Conservation (phyloP, 306 rosid species). For the Vigna trinervia region DNA sequence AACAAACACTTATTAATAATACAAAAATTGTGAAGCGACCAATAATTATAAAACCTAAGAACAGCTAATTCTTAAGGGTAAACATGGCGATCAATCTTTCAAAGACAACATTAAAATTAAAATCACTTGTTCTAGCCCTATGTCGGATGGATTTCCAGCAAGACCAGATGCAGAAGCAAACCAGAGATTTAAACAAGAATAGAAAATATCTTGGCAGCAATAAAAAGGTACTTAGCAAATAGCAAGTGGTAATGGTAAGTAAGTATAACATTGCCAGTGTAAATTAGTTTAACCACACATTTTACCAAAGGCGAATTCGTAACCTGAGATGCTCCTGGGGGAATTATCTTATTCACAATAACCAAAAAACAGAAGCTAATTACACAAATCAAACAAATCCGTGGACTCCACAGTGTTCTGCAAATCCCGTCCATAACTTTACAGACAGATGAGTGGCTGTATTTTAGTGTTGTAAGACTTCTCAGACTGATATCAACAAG, state of each 20-base stretch:
- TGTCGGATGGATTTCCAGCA: not conserved
- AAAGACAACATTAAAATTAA: conserved; percentile 15
- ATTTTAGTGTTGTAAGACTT: conserved; percentile 33
- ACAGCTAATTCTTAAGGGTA: conserved; percentile 15
- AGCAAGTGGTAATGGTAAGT: not conserved
- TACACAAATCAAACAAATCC: conserved; percentile 41
- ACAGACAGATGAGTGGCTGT: conserved; percentile 41
- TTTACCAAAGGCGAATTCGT: conserved; percentile 41
- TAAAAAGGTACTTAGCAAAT: not conserved
- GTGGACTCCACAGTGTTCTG: conserved; percentile 32
- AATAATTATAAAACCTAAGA: not conserved
- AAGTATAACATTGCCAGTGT: not conserved
- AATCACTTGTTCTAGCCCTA: conserved; percentile 27
- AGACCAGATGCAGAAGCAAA: conserved; percentile 11
- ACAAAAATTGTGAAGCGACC: conserved; percentile 13
- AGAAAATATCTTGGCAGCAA: conserved; percentile 12
- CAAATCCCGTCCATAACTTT: conserved; percentile 48
- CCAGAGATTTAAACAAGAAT: not conserved
- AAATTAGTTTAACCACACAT: not conserved
- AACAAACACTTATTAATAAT: conserved; percentile 13
- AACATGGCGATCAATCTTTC: conserved; percentile 2
- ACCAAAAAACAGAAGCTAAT: conserved; percentile 40
- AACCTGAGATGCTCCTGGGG: conserved; percentile 38
- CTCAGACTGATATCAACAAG: conserved; percentile 27
- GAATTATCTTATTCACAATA: conserved; percentile 25